Base-by-base conservation (phyloP, 2,329 filamentous ascomycete species). In the Fusarium coicis region DNA sequence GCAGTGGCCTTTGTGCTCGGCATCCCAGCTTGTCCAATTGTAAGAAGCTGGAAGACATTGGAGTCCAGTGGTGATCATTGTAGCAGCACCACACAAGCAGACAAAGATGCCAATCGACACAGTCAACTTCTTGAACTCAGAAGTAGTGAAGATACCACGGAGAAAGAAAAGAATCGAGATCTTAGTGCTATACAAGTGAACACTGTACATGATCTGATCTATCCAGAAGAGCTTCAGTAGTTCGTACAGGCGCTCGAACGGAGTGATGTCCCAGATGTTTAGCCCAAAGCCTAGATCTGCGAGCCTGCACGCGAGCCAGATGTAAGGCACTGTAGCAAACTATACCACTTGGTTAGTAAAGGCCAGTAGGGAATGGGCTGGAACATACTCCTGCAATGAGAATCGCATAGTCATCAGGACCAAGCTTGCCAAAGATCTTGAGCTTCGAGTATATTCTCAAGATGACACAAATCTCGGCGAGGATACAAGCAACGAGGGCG, bases 151-250 rank as follows among this genome's bases (percentile, higher is more conserved):
- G 23, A 74, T 74, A 1, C 66, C 30, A 2, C 54, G 46, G 3
- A 74, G 66, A 21, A 74, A 74, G 36, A 68, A 73, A 4, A 74
- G 69, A 8, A 74, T 70, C 1, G 73, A 74, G 18, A 74, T 47
- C 50, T 74, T 74, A 3, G 73, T 74, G 32, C 66, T 75, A 61
- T 74, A 74, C 21, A 74, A 59, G 8, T 75, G 72, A 21, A 75
- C 37, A 28, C 73, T 75, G 39, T 74, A 74, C 66, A 74, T 57
- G 23, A 74, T 74, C 46, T 75, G 72, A 32, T 74, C 73, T 10
- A 74, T 68, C 73, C 73, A 74, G 54, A 74, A 74, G 7, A 73
- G 37, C 36, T 54, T 73, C 3, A 74, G 49, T 14, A 74, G 50
- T 43, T 74, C 42, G 10, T 74, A 74, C 12, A 74, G 16, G 15